Base-by-base conservation (phyloP, 352 stramenopile species). In the Phytophthora ramorum region DNA sequence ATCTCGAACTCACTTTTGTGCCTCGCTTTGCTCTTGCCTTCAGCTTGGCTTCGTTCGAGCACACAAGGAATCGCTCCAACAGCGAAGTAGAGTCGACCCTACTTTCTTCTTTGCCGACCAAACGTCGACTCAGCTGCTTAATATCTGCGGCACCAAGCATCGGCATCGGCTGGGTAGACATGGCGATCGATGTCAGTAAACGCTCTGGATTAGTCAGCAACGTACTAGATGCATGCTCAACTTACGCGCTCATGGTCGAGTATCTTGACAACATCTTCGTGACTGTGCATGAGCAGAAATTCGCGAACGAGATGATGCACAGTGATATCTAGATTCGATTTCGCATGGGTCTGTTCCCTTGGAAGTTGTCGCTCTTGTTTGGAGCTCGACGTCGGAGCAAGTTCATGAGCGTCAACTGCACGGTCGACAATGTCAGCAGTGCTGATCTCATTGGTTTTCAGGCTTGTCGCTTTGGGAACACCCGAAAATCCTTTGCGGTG, bases 221-320 rank as follows among this genome's bases (percentile, higher is more conserved):
- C 4, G 38, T 22, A 44, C 19, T n/a, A 17, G 17, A 24, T 13
- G 13, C n/a, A n/a, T 14, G 20, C 4, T 8, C 13, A 35, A 69
- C 67, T 62, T 67, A 76, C 69, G 38, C 63, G 58, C 62, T 90
- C 79, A 58, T 73, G 56, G 7, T 86, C 78, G 32, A 90, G 69
- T 52, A 83, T 53, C 30, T 67, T 50, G 20, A 76, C 61, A 52
- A 90, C 63, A 13, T 76, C 60, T 2, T 73, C 63, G 0, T 75
- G 73, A 46, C 75, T 73, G 32, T 82, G 76, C 9, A 73, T 70
- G 20, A 74, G 63, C 9, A 93, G 67, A 34, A 88, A 90, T 22
- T 90, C 77, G 2, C 78, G 79, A n/a, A 92, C 74, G n/a, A 91
- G 69, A 34, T 85, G 70, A 28, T 87, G 68, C 14, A 84, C 66